Percentiles rank a stretch among this genome's conserved stretches.
Conservation (phyloP, 768 basidiomycete species). For the Russula brevipes region DNA sequence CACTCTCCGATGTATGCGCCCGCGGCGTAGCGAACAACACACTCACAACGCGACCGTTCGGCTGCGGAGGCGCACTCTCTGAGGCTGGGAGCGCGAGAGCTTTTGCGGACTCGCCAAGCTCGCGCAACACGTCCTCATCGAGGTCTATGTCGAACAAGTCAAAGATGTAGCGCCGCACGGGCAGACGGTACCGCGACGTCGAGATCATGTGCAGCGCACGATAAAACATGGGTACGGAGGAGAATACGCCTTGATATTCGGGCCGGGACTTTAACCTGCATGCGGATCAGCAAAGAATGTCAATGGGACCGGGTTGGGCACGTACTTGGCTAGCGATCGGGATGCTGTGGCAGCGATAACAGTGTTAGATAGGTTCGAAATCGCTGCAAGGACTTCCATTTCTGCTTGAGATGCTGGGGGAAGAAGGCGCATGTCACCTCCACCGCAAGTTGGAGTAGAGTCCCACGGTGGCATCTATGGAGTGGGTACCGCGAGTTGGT, state of each 20-base stretch:
- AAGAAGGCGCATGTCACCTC: slow-evolving; percentile 45
- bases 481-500: slow-evolving; percentile 12
- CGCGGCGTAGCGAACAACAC: slow-evolving; percentile 24
- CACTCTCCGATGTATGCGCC: slow-evolving; percentile 22
- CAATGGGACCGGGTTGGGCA: slow-evolving; percentile 6
- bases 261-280: slow-evolving; percentile 70
- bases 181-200: slow-evolving; percentile 82
- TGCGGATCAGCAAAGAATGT: slow-evolving; percentile 8
- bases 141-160: slow-evolving; percentile 88
- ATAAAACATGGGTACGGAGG: slow-evolving; percentile 73
- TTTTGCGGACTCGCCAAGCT: slow-evolving; percentile 48
- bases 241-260: slow-evolving; percentile 71
- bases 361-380: slow-evolving; percentile 91
- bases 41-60: slow-evolving; percentile 19
- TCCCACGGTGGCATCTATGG: slow-evolving; percentile 71
- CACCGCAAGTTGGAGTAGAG: slow-evolving; percentile 31
- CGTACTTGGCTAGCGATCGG: slow-evolving; percentile 76
- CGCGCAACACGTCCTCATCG: slow-evolving; percentile 52
- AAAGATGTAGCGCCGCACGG: slow-evolving; percentile 87
- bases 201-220: slow-evolving; percentile 85
- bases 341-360: slow-evolving; percentile 95
- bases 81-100: slow-evolving; percentile 38
- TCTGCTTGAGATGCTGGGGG: slow-evolving; percentile 67
- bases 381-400: slow-evolving; percentile 78
- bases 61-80: slow-evolving; percentile 28